These are phyloP conservation scores for Aspergillus sp. DNA, from an alignment of 2,329 filamentous ascomycete genomes.

Conservation along the genomic window DNA sequence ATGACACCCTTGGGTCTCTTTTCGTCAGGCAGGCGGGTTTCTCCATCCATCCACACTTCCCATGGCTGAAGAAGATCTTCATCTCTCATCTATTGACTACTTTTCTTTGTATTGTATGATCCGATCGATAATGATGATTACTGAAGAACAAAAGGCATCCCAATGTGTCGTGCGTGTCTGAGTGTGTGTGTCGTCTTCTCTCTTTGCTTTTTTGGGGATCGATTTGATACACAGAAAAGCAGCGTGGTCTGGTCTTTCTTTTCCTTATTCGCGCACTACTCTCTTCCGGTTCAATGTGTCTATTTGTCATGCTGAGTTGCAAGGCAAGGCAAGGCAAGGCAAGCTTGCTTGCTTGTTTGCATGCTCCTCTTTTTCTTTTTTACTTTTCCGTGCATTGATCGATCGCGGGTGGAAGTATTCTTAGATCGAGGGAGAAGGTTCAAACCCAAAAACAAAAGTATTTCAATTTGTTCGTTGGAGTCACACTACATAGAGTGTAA, in stretches of 20 bases:
- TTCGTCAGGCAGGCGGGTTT: conserved; percentile 32
- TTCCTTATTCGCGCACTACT: neutral
- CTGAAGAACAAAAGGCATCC: conserved; percentile 27
- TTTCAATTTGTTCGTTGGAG: neutral
- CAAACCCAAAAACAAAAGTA: neutral
- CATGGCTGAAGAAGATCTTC: conserved; percentile 28
- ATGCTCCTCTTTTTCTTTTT: neutral
- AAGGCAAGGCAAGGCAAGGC: no score
- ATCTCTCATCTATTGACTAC: neutral
- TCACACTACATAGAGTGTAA: neutral
- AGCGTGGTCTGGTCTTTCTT: conserved; percentile 26
- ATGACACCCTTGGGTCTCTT: conserved; percentile 28
- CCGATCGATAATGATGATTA: conserved; percentile 42
- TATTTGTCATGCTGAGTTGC: neutral
- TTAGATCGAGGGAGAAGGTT: neutral
- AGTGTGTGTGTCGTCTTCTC: conserved; percentile 32
- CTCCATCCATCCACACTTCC: conserved; percentile 7
- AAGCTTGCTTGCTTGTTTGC: neutral
- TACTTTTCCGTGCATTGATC: neutral
- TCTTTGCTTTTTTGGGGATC: conserved; percentile 14
- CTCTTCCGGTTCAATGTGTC: neutral
- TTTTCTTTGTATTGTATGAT: conserved; percentile 40
- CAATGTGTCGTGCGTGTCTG: neutral
- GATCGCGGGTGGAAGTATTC: neutral
- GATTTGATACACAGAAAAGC: conserved; percentile 17